Evolutionary conservation across 2,329 filamentous ascomycete genomes (phyloP).

Genomic region (Botrytis sinoallii): DNA sequence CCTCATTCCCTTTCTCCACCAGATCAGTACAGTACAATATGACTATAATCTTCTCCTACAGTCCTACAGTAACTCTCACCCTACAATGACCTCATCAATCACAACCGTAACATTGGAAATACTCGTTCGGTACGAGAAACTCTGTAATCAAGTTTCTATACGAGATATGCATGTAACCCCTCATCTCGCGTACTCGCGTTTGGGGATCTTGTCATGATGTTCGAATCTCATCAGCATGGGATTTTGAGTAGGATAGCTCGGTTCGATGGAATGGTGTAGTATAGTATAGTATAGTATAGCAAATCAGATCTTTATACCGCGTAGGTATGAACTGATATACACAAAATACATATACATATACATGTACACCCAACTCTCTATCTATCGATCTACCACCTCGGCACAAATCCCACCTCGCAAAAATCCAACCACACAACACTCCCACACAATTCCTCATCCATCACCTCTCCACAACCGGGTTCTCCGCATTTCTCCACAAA

Average conservation of each 20-base stretch:
- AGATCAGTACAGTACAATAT: not conserved
- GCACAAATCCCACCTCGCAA: no score
- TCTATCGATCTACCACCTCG: no score
- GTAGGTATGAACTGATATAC: not conserved
- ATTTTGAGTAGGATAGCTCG: not conserved
- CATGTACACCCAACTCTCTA: not conserved
- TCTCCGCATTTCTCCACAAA: not conserved
- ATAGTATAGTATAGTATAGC: no score
- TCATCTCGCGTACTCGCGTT: not conserved
- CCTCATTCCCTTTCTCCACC: not conserved
- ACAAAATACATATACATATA: not conserved
- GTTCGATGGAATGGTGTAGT: no score
- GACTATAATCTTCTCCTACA: not conserved
- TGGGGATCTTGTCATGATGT: not conserved
- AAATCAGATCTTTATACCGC: not conserved
- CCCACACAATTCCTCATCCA: not conserved
- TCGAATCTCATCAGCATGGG: not conserved
- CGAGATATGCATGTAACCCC: not conserved
- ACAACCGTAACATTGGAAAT: not conserved
- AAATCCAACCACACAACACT: not conserved
- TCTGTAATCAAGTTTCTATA: not conserved
- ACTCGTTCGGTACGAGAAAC: not conserved
- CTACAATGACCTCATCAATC: not conserved
- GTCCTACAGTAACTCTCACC: not conserved
- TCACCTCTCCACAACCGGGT: not conserved